Evolutionary conservation across 2,329 filamentous ascomycete genomes (phyloP).

Genomic region (Parastagonospora nodorum): DNA sequence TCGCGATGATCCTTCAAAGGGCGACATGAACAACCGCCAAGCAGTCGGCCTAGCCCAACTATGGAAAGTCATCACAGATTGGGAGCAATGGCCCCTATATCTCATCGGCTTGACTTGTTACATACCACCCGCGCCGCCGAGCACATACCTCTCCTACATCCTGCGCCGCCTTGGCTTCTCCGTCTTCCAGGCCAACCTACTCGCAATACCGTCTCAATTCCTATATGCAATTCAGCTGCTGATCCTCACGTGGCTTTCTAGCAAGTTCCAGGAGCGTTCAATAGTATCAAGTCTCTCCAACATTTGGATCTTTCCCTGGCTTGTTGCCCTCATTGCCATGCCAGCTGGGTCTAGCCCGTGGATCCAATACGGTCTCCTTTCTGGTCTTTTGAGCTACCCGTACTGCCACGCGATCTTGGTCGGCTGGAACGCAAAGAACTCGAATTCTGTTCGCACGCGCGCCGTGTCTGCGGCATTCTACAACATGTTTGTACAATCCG

Average conservation of each 20-base stretch:
- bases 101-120: conserved; percentile 53
- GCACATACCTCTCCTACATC: conserved; percentile 58
- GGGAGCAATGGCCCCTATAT: conserved; percentile 41
- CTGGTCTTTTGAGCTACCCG: conserved; percentile 58
- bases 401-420: conserved; percentile 55
- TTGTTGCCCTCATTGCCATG: conserved; percentile 59
- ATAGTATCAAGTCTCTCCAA: conserved; percentile 57
- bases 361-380: conserved; percentile 59
- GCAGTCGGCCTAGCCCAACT: conserved; percentile 25
- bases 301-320: conserved; percentile 65
- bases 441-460: conserved; percentile 47
- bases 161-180: conserved; percentile 64
- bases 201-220: conserved; percentile 59
- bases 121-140: conserved; percentile 23
- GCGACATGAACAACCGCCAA: conserved; percentile 55
- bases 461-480: conserved; percentile 49
- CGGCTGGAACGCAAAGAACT: conserved; percentile 47
- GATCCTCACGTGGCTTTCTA: conserved; percentile 52
- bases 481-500: conserved; percentile 54
- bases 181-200: conserved; percentile 66
- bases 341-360: conserved; percentile 52
- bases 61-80: conserved; percentile 33
- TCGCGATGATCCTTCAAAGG: conserved; percentile 62
- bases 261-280: conserved; percentile 53
- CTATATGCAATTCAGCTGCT: conserved; percentile 50